phyloP scores from a whole-genome alignment of 129 eudicot species.

The Mikania micrantha region DNA sequence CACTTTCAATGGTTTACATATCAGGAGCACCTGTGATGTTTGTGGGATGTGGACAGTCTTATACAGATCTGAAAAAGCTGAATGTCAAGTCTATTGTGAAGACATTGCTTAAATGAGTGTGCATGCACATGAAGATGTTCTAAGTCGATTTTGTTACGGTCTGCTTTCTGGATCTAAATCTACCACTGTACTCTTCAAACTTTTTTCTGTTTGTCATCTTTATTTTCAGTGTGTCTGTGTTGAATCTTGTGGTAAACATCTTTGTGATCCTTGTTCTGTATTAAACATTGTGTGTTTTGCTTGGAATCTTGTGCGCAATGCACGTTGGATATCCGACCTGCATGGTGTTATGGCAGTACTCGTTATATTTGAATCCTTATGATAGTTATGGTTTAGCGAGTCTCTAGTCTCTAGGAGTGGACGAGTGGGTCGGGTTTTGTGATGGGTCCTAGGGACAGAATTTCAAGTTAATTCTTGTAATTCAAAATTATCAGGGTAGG shows the following conservation, averaged over 20 bases:
- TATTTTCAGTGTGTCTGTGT: constrained; percentile 10
- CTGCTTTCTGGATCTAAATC: constrained; percentile 7
- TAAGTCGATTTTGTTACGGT: neutral
- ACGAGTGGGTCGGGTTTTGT: no score
- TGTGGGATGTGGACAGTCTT: constrained; percentile 98
- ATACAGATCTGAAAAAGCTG: constrained; percentile 91
- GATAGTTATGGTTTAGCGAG: no score
- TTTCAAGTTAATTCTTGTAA: no score
- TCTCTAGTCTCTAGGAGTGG: no score
- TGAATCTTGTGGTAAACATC: constrained; percentile 9
- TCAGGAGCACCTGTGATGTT: constrained; percentile 99
- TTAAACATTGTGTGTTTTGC: no score
- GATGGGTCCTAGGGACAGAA: no score
- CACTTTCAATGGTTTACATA: constrained; percentile 95
- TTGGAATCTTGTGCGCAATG: no score
- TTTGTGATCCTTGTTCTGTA: neutral
- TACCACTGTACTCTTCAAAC: neutral
- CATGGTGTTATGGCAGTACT: no score
- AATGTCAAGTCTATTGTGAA: constrained; percentile 88
- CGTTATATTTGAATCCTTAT: no score
- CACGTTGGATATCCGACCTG: no score
- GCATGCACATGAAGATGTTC: neutral
- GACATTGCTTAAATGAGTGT: constrained; percentile 74
- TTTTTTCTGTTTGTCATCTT: neutral
- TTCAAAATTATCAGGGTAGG: no score